Evolutionary conservation across 441 rosid species (phyloP), one percentile per base, ranked within the genome.

Genomic region (Gossypium gossypioides): DNA sequence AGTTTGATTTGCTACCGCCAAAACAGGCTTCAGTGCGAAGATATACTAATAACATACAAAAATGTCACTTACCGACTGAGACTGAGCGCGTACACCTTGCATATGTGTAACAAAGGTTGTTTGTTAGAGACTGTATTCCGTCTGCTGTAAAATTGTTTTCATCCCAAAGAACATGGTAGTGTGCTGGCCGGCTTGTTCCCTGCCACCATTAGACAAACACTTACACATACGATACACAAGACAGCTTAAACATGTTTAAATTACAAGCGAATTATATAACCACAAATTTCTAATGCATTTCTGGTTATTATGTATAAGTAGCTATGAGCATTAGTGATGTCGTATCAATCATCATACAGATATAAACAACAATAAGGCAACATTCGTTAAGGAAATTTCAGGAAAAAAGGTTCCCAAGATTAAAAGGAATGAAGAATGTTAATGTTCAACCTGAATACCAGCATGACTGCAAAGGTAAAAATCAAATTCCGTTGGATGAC

Each of bases 101-200:
- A 19, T 96, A 96, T 7, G 99, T 96, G 76, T 96, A 96, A 70
- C 99, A 96, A 22, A 96, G 96, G 76, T 91, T 96, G 84, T 96
- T 96, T 2, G 99, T 96, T 74, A 93, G 75, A 19, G 99, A 96
- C 71, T 96, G 99, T 70, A 96, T 93, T 62, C 97, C 98, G 70
- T 96, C 99, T 0, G 98, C 93, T 6, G 99, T 96, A 72, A 93
- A 96, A 79, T 89, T 96, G 83, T 96, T 96, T 83, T 96, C 98
- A 50, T 96, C 99, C 99, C 99, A 96, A 15, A 96, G 85, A 69
- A 96, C 99, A 83, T 96, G 97, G 81, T 96, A 96, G 79, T 96
- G 99, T 46, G 99, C 98, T 6, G 99, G 99, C 69, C 99, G 83
- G 75, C 99, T 96, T 8, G 99, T 96, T 55, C 98, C 99, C 99